Conservation (phyloP, 1,139 yeast genomes). For the Zygoascus meyerae region DNA sequence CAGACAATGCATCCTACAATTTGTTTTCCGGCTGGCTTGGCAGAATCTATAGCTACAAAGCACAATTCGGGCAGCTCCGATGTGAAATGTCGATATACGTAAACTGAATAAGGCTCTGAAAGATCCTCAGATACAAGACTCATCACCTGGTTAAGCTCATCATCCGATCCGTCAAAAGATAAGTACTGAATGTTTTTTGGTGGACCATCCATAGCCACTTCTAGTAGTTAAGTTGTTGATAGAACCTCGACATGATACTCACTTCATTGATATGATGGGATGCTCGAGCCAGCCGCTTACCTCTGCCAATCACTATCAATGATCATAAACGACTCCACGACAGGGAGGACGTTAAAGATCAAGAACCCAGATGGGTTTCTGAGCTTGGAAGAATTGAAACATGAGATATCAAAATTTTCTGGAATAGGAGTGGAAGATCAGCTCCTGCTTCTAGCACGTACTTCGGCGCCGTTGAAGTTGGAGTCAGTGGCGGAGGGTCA, state of each 20-base stretch:
- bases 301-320: constrained; percentile 3
- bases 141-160: constrained; percentile 34
- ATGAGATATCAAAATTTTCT: constrained; percentile 16
- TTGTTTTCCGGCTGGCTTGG: constrained; percentile 27
- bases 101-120: constrained; percentile 68
- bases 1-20: constrained; percentile 76
- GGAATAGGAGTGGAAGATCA: constrained; percentile 25
- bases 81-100: constrained; percentile 63
- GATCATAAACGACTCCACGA: constrained; percentile 4
- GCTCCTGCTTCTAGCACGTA: constrained; percentile 28
- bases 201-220: neutral
- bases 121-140: constrained; percentile 52
- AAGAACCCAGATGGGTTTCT: constrained; percentile 8
- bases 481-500: constrained; percentile 27
- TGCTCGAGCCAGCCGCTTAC: neutral
- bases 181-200: neutral
- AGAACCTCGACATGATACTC: neutral
- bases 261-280: neutral
- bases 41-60: constrained; percentile 37
- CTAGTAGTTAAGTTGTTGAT: neutral
- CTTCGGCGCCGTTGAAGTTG: constrained; percentile 27
- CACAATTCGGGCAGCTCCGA: constrained; percentile 66
- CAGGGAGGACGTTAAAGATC: constrained; percentile 6
- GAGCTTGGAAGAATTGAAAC: constrained; percentile 22
- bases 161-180: constrained; percentile 15